These are phyloP conservation scores for Apium graveolens DNA, from an alignment of 129 eudicot genomes.

Conservation along the genomic window DNA sequence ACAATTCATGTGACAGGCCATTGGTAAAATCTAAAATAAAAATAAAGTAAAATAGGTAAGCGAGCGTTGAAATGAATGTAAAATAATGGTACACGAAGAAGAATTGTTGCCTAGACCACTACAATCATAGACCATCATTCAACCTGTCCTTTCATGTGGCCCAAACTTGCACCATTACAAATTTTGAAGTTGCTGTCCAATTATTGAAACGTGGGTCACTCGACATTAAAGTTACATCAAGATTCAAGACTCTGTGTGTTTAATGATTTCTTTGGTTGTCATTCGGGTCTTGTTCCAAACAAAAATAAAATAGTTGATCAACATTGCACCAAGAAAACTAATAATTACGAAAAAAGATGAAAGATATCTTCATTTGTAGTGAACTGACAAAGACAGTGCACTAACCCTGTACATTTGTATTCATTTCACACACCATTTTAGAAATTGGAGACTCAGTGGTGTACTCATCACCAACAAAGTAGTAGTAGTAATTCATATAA, in stretches of 20 bases:
- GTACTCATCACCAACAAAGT: constrained; percentile 3
- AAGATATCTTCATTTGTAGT: neutral
- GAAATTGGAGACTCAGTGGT: neutral
- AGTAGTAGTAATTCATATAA: neutral
- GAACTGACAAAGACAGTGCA: neutral
- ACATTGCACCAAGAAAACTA: neutral
- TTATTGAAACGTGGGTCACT: neutral
- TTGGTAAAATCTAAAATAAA: too few relatives aligned
- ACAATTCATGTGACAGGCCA: too few relatives aligned
- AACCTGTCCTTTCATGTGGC: neutral
- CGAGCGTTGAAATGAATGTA: neutral
- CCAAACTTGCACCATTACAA: neutral
- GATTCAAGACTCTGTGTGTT: too few relatives aligned
- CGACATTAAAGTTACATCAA: neutral
- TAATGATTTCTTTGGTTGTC: too few relatives aligned
- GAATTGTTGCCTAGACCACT: neutral
- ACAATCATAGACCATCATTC: neutral
- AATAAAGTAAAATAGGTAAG: too few relatives aligned
- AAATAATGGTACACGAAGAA: neutral
- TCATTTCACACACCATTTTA: constrained; percentile 5
- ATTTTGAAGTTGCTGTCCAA: neutral
- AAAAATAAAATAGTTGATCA: neutral
- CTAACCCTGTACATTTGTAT: neutral
- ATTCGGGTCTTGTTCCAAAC: too few relatives aligned
- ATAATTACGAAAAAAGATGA: neutral